These are phyloP conservation scores for Bromus sterilis DNA, from an alignment of 176 grass and related monocot species.

Conservation along the genomic window DNA sequence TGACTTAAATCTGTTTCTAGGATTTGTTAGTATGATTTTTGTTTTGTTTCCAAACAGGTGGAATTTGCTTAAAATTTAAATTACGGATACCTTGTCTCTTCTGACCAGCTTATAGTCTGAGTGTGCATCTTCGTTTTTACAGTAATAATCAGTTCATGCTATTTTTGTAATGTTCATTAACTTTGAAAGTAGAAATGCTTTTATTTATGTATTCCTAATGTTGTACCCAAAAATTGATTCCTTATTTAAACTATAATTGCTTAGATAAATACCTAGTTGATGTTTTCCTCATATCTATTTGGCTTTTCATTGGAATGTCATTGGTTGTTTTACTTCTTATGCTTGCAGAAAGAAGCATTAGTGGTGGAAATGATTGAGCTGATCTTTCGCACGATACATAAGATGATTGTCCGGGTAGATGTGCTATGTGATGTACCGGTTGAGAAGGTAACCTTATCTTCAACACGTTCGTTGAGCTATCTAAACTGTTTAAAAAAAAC, in stretches of 20 bases:
- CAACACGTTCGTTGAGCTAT: neutral
- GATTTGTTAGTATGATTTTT: too few species aligned
- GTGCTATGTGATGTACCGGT: too few species aligned
- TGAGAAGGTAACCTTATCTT: neutral
- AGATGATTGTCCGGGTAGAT: neutral
- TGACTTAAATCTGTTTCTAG: too few species aligned
- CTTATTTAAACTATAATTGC: too few species aligned
- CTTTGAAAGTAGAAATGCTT: too few species aligned
- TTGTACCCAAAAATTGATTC: too few species aligned
- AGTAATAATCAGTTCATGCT: neutral
- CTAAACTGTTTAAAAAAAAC: neutral
- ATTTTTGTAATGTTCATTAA: neutral
- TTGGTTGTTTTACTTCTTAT: neutral
- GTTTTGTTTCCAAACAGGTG: too few species aligned
- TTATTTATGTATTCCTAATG: too few species aligned
- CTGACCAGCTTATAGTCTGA: neutral
- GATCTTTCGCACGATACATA: neutral
- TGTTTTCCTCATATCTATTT: neutral
- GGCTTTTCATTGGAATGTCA: neutral
- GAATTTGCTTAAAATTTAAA: too few species aligned
- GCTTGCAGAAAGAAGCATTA: neutral
- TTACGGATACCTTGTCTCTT: too few species aligned
- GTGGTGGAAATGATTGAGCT: neutral
- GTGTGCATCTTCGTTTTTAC: neutral
- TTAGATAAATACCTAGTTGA: neutral